These are phyloP conservation scores for Diaporthe amygdali DNA, from an alignment of 2,329 filamentous ascomycete genomes.

Conservation along the genomic window DNA sequence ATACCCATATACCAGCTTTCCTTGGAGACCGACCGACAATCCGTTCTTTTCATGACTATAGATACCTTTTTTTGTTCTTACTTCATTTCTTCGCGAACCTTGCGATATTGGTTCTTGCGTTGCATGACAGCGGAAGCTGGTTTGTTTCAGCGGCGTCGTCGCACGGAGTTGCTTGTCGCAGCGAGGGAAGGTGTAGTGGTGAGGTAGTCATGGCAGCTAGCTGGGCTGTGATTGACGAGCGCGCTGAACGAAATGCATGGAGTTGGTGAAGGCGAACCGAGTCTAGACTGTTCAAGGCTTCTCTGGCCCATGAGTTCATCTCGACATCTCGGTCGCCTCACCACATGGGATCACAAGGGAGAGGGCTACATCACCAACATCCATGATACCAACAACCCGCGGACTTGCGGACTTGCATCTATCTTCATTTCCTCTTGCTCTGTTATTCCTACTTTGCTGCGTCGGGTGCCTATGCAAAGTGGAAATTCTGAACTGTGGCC, in stretches of 20 bases:
- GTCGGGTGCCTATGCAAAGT: neutral
- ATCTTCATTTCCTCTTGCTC: neutral
- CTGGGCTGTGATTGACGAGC: neutral
- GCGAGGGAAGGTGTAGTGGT: neutral
- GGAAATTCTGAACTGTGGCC: neutral
- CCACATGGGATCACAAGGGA: neutral
- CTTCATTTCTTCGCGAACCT: neutral
- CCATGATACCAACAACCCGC: slow-evolving; percentile 11
- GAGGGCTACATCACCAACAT: slow-evolving; percentile 1
- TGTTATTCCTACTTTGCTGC: neutral
- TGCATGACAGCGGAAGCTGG: neutral
- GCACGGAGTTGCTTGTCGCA: neutral
- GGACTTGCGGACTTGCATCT: slow-evolving; percentile 10
- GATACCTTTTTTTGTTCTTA: slow-evolving; percentile 5
- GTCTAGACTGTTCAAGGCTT: too few relatives aligned
- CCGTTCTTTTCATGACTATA: slow-evolving; percentile 21
- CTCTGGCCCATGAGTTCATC: neutral
- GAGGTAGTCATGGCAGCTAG: neutral
- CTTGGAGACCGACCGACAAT: slow-evolving; percentile 19
- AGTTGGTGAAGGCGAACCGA: neutral
- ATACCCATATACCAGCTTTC: slow-evolving; percentile 16
- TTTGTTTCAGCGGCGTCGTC: neutral
- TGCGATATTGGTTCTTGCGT: neutral
- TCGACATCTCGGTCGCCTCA: neutral
- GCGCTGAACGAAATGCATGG: neutral